Evolutionary conservation across 1,139 yeast genomes (phyloP).

Genomic region (Casaregolazyma lundiana): DNA sequence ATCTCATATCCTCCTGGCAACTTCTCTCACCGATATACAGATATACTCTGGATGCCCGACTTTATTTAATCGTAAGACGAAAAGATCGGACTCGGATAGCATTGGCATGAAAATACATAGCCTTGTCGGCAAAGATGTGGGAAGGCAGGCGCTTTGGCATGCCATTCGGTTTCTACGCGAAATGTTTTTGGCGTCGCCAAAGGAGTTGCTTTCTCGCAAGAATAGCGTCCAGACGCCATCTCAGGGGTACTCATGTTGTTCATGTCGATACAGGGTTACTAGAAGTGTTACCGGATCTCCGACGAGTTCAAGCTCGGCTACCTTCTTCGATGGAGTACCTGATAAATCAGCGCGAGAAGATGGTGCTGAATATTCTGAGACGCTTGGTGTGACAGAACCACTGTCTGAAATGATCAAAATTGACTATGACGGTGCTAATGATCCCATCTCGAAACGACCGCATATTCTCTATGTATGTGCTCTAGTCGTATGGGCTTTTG

Average conservation of each 20-base stretch:
- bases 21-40: slow-evolving; percentile 73
- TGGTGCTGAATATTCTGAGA: slow-evolving; percentile 9
- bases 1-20: slow-evolving; percentile 66
- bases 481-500: slow-evolving; percentile 56
- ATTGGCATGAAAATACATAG: slow-evolving; percentile 29
- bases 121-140: slow-evolving; percentile 16
- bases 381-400: slow-evolving; percentile 8
- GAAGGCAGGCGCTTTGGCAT: slow-evolving; percentile 27
- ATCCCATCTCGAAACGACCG: slow-evolving; percentile 52
- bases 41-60: slow-evolving; percentile 80
- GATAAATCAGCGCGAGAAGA: slow-evolving; percentile 8
- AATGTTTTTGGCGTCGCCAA: slow-evolving; percentile 23
- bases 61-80: slow-evolving; percentile 69
- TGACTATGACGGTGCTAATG: slow-evolving; percentile 45
- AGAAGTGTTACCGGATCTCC: slow-evolving; percentile 18
- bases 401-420: slow-evolving; percentile 24
- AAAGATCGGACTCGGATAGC: slow-evolving; percentile 52
- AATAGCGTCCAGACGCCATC: slow-evolving; percentile 12
- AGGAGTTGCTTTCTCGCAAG: slow-evolving; percentile 13
- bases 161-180: slow-evolving; percentile 28
- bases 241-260: slow-evolving; percentile 16
- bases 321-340: slow-evolving; percentile 3
- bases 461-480: slow-evolving; percentile 51
- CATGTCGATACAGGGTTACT: slow-evolving; percentile 18
- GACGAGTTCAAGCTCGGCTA: slow-evolving; percentile 16